phyloP scores from a whole-genome alignment of 495 filamentous ascomycete species.

The Chaetomium fimeti region DNA sequence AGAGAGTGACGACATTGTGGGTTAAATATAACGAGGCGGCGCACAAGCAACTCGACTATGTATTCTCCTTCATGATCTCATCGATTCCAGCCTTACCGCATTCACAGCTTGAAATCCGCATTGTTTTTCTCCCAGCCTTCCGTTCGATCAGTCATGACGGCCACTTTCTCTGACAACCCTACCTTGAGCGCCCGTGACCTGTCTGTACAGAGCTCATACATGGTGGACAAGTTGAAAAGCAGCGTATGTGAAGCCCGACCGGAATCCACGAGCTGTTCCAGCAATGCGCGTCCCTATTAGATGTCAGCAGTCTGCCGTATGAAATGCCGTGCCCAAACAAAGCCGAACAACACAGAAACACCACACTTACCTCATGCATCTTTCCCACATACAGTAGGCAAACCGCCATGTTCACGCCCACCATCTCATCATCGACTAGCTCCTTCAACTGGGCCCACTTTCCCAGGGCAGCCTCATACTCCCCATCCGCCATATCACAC shows the following conservation, averaged over 20 bases:
- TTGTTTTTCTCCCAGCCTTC: constrained; percentile 68
- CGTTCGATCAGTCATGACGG: constrained; percentile 46
- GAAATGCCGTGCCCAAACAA: no score
- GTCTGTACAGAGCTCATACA: constrained; percentile 91
- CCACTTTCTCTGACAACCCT: constrained; percentile 65
- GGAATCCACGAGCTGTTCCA: constrained; percentile 62
- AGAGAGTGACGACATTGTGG: no score
- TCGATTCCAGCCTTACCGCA: no score
- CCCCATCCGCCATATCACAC: constrained; percentile 73
- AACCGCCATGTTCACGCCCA: constrained; percentile 77
- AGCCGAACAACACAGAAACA: neutral
- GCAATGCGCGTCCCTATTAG: constrained; percentile 55
- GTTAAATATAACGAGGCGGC: no score
- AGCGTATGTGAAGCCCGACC: constrained; percentile 68
- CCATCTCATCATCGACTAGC: constrained; percentile 54
- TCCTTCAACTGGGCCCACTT: constrained; percentile 61
- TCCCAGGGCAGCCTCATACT: constrained; percentile 60
- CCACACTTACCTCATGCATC: constrained; percentile 63
- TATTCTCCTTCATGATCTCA: no score
- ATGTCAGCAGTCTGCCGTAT: constrained; percentile 25
- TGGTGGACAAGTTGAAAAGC: constrained; percentile 84
- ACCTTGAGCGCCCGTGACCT: constrained; percentile 65
- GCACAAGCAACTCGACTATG: no score
- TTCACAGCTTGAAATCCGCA: constrained; percentile 71
- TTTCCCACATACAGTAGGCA: constrained; percentile 75